These are phyloP conservation scores for Arachis hypogaea DNA, from an alignment of 306 rosid genomes.

Conservation along the genomic window DNA sequence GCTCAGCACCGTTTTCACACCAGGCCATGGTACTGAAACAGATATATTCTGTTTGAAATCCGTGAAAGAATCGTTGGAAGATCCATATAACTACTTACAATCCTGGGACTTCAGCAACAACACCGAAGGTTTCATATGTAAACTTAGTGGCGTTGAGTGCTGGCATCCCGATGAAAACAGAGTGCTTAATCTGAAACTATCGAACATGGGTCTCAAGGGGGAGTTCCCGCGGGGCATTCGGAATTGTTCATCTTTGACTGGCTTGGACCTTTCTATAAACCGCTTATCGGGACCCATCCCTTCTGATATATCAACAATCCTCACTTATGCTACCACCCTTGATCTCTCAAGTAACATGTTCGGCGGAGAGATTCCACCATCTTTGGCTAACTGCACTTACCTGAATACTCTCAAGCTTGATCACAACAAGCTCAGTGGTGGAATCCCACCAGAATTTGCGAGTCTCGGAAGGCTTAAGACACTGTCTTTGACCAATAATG, in stretches of 20 bases:
- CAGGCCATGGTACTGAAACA: background rate
- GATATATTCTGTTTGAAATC: constrained; percentile 23
- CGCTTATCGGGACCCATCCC: constrained; percentile 36
- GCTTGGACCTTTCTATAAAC: constrained; percentile 18
- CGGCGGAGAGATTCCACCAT: constrained; percentile 24
- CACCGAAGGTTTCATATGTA: constrained; percentile 5
- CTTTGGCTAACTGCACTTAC: background rate
- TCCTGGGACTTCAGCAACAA: constrained; percentile 25
- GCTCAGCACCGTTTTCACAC: background rate
- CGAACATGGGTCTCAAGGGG: constrained; percentile 30
- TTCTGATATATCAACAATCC: background rate
- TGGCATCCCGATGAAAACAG: constrained; percentile 24
- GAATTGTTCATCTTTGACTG: background rate
- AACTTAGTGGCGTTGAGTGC: constrained; percentile 18
- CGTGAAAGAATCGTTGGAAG: constrained; percentile 32
- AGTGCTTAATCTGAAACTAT: constrained; percentile 8
- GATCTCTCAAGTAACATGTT: constrained; percentile 31
- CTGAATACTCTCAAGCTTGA: background rate
- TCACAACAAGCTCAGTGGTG: constrained; percentile 28
- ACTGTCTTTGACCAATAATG: background rate
- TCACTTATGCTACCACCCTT: background rate
- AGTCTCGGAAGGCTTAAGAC: background rate
- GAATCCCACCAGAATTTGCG: constrained; percentile 18
- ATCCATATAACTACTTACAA: background rate
- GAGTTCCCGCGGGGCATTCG: constrained; percentile 13